Evolutionary conservation across 805 yeast genomes (phyloP).

Genomic region (Jamesozyma spencerorum): DNA sequence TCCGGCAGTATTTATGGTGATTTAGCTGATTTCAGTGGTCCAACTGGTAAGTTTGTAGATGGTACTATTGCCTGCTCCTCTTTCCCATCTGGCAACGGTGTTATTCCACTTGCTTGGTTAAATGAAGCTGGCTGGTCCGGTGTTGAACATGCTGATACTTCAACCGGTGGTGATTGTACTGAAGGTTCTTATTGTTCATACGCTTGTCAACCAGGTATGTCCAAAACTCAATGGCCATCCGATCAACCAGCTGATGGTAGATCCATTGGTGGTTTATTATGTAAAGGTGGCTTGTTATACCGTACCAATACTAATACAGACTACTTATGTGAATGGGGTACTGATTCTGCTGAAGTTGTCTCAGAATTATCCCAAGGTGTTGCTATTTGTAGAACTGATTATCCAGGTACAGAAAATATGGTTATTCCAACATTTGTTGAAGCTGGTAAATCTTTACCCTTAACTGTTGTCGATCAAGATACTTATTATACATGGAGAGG

Average conservation of each 20-base stretch:
- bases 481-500: conserved; percentile 80
- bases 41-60: conserved; percentile 54
- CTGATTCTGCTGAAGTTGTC: conserved; percentile 57
- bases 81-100: conserved; percentile 73
- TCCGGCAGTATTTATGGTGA: conserved; percentile 45
- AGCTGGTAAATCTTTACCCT: conserved; percentile 57
- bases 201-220: conserved; percentile 98
- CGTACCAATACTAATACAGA: conserved; percentile 61
- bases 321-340: conserved; percentile 88
- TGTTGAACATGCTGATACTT: conserved; percentile 36
- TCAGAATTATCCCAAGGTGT: conserved; percentile 57
- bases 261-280: conserved; percentile 87
- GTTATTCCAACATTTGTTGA: conserved; percentile 79
- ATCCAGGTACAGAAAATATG: conserved; percentile 99
- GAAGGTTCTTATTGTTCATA: conserved; percentile 96
- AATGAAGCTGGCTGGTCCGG: conserved; percentile 44
- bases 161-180: conserved; percentile 58
- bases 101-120: conserved; percentile 50
- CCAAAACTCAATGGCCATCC: conserved; percentile 97
- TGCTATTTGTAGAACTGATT: conserved; percentile 95
- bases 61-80: conserved; percentile 59
- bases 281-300: conserved; percentile 80
- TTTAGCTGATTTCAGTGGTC: conserved; percentile 46
- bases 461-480: conserved; percentile 74
- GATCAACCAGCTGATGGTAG: conserved; percentile 84